phyloP scores from a whole-genome alignment of 2,329 filamentous ascomycete species.

The Emmonsiellopsis sp. region DNA sequence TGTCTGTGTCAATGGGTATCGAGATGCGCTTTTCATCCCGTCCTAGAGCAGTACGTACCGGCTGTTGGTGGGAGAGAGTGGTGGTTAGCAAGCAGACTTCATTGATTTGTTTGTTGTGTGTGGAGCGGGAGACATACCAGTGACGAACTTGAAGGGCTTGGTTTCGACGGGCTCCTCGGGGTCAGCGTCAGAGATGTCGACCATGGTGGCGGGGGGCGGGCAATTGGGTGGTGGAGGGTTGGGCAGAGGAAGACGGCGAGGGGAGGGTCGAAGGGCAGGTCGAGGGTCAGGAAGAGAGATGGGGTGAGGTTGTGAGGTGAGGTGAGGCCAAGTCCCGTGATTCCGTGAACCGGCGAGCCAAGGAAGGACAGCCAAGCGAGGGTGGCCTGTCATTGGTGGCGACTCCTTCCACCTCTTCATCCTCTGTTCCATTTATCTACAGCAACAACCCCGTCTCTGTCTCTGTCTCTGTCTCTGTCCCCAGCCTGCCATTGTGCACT shows the following conservation, averaged over 20 bases:
- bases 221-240: slow-evolving; percentile 24
- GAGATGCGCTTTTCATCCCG: neutral
- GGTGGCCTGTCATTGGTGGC: slow-evolving; percentile 5
- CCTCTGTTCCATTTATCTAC: too few species aligned
- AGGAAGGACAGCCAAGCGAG: slow-evolving; percentile 6
- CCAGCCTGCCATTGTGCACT: neutral
- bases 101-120: slow-evolving; percentile 15
- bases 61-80: slow-evolving; percentile 25
- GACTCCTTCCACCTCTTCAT: neutral
- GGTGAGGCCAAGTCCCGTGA: slow-evolving; percentile 10
- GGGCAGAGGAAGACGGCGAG: slow-evolving; percentile 1
- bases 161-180: slow-evolving; percentile 72
- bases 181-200: slow-evolving; percentile 53
- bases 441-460: neutral
- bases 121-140: slow-evolving; percentile 57
- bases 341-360: slow-evolving; percentile 11
- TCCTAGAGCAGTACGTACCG: slow-evolving; percentile 32
- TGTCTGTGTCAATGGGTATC: neutral
- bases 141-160: slow-evolving; percentile 99
- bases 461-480: neutral
- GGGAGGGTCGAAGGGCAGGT: too few species aligned
- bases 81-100: slow-evolving; percentile 30
- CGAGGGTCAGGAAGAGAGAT: slow-evolving; percentile 16
- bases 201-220: slow-evolving; percentile 59
- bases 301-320: slow-evolving; percentile 9